Conservation (phyloP, 2,329 filamentous ascomycete species). For the Trichoderma citrinoviride region DNA sequence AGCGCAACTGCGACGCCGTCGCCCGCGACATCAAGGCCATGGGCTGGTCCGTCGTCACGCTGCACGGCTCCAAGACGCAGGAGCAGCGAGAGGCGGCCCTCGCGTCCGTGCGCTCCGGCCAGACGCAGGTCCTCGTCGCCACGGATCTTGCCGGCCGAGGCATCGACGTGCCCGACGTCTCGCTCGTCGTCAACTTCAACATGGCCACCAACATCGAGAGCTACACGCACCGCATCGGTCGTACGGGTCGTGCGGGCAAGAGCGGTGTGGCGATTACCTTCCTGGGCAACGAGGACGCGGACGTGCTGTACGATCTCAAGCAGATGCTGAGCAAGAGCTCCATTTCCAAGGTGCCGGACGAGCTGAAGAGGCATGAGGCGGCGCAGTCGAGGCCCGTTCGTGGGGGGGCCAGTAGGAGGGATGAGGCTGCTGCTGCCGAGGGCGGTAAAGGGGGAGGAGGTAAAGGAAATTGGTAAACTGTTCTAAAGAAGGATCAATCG, state of each 20-base stretch:
- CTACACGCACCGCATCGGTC: conserved; percentile 94
- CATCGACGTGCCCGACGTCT: conserved; percentile 96
- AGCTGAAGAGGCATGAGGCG: conserved; percentile 82
- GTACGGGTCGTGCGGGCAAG: conserved; percentile 96
- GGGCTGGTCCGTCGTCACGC: conserved; percentile 84
- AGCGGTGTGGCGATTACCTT: conserved; percentile 96
- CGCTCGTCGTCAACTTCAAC: conserved; percentile 96
- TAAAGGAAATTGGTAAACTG: conserved; percentile 25
- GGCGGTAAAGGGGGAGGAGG: conserved; percentile 24
- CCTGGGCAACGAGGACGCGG: conserved; percentile 82
- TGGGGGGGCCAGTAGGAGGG: conserved; percentile 33
- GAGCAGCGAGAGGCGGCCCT: conserved; percentile 95
- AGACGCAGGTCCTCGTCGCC: conserved; percentile 85
- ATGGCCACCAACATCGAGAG: conserved; percentile 92
- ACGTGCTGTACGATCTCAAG: conserved; percentile 90
- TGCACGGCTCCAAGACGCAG: conserved; percentile 96
- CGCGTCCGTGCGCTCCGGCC: conserved; percentile 74
- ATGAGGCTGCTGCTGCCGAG: conserved; percentile 30
- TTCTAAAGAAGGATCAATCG: neutral
- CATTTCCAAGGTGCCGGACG: conserved; percentile 86
- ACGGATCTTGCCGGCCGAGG: conserved; percentile 94
- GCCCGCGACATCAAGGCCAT: conserved; percentile 91
- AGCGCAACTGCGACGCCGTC: conserved; percentile 95
- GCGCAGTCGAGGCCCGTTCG: conserved; percentile 75
- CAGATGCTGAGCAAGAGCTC: conserved; percentile 92